Conservation (phyloP, 768 basidiomycete genomes). For the Lyophyllum decastes region DNA sequence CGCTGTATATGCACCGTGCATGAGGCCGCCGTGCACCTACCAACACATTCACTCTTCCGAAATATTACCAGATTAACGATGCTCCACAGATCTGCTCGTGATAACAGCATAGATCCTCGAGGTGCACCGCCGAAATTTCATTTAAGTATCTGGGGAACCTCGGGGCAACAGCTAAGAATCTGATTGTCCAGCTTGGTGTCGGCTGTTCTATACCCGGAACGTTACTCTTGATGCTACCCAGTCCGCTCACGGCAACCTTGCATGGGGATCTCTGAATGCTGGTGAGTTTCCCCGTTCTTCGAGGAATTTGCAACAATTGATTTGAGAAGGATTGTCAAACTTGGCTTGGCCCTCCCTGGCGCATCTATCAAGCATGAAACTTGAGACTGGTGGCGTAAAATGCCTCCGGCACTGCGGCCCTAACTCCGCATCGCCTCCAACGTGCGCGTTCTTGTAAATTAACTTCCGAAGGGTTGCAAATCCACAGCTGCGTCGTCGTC, state of each 20-base stretch:
- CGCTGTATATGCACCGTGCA: too few relatives aligned
- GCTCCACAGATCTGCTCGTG: neutral
- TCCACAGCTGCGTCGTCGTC: neutral
- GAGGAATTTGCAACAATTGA: neutral
- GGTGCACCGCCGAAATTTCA: neutral
- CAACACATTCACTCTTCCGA: neutral
- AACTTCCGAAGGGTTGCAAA: neutral
- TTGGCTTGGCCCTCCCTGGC: neutral
- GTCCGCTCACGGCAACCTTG: neutral
- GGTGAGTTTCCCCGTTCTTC: neutral
- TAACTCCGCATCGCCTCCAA: neutral
- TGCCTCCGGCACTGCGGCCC: neutral
- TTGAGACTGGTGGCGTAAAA: neutral
- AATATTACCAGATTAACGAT: neutral
- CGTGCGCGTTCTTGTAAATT: neutral
- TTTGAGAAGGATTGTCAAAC: neutral
- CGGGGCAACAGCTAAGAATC: neutral
- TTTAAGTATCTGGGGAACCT: neutral
- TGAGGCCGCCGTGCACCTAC: too few relatives aligned
- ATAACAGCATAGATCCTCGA: neutral
- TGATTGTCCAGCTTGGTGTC: neutral
- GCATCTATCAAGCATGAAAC: conserved; percentile 1
- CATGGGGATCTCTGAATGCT: neutral
- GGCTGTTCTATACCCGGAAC: neutral
- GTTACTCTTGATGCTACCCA: too few relatives aligned